phyloP scores from a whole-genome alignment of 805 yeast species.

The Deakozyma indianensis region DNA sequence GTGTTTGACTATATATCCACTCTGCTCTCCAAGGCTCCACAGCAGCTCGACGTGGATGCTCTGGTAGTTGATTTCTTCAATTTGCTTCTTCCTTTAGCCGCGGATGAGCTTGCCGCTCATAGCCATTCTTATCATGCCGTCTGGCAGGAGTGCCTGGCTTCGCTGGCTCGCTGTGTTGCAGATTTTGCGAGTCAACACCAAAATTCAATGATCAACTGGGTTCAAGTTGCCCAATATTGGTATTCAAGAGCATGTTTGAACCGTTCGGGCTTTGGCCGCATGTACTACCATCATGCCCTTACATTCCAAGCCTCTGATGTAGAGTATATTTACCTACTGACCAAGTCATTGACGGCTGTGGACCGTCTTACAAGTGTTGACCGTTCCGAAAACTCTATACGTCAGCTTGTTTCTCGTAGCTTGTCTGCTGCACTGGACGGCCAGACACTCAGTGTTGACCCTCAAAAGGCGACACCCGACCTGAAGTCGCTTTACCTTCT shows the following conservation, averaged over 20 bases:
- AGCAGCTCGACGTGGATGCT: background rate
- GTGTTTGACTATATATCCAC: background rate
- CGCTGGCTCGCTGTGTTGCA: slow-evolving; percentile 1
- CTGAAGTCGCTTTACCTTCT: background rate
- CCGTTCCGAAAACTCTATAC: background rate
- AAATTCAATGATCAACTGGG: background rate
- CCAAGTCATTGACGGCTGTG: slow-evolving; percentile 1
- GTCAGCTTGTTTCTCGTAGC: background rate
- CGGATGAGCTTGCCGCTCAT: background rate
- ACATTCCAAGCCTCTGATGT: background rate
- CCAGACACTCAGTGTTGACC: background rate
- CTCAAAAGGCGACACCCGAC: background rate
- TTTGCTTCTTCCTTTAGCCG: background rate
- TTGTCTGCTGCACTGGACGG: background rate
- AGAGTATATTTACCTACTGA: background rate
- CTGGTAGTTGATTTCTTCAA: background rate
- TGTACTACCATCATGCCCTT: background rate
- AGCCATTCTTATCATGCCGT: background rate
- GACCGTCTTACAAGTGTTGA: background rate
- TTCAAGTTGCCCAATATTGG: background rate
- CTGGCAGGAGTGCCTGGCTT: slow-evolving; percentile 1
- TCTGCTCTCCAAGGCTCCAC: background rate
- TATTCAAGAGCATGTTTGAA: background rate
- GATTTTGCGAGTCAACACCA: background rate
- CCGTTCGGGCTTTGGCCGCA: slow-evolving; percentile 1